Evolutionary conservation across 805 yeast genomes (phyloP), one percentile per base, ranked within the genome.

Genomic region (Schwanniomyces polymorphus): DNA sequence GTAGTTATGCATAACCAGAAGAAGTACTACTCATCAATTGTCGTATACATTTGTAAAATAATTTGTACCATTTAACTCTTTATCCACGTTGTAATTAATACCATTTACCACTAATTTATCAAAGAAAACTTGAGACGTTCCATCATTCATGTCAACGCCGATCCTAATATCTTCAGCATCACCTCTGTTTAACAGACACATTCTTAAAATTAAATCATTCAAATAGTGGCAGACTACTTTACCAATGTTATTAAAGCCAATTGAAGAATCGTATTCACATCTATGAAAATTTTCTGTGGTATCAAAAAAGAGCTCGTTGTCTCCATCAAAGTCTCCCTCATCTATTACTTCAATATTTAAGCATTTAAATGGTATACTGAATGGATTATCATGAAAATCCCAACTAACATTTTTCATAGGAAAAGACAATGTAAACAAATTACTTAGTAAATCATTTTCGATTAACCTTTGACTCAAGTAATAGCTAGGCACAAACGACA

Each of bases 401-500:
- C 75, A 68, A 10, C 52, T n/a, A 18, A 52, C 45, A 43, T 61
- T 52, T 12, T 45, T 47, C 53, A 68, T 43, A 7, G 66, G 64
- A 35, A 44, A 49, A 1, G 38, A 45, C n/a, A 49, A 38, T 8
- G 45, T 38, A 31, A 51, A 29, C 11, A 56, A 47, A 38, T 49
- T 48, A 18, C 55, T 49, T n/a, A 51, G 27, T 12, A 47, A 12
- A 5, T 47, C 52, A 31, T 48, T 49, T 10, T 50, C 48, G 3
- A 50, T 43, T 18, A 61, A 29, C 37, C 86, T 60, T 39, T 62
- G 57, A 5, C 71, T 49, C 39, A 84, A 50, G 4, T 68, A 67
- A 38, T 74, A 75, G 6, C 81, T 79, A 23, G 81, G 73, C 16
- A 78, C 69, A 26, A 80, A 82, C 54, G 85, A 75, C 44, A 85